Conservation (phyloP, 371 early-diverging fungal genomes). For the Rhizopus delemar region DNA sequence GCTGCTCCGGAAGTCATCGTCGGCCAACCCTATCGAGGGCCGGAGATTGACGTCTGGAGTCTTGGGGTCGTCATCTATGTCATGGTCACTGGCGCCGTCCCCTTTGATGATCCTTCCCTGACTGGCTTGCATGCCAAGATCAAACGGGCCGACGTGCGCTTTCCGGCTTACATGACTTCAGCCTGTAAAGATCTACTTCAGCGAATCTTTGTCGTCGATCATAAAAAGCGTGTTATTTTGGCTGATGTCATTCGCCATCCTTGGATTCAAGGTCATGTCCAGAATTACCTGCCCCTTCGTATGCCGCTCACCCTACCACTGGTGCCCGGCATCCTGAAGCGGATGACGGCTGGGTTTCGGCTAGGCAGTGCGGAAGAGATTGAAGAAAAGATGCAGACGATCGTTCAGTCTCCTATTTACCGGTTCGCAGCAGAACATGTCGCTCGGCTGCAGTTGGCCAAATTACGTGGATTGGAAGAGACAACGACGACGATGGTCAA, state of each 20-base stretch:
- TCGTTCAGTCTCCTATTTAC: conserved; percentile 41
- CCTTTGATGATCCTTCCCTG: conserved; percentile 94
- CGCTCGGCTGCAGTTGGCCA: conserved; percentile 6
- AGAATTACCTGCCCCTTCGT: conserved; percentile 65
- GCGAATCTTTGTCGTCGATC: conserved; percentile 73
- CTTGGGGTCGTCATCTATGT: conserved; percentile 95
- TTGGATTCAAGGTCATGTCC: conserved; percentile 77
- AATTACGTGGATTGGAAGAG: conserved; percentile 47
- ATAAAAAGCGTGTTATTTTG: conserved; percentile 69
- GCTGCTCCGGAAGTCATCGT: conserved; percentile 94
- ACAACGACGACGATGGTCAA: conserved; percentile 26
- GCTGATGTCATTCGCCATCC: conserved; percentile 71
- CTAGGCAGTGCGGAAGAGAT: conserved; percentile 76
- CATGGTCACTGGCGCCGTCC: conserved; percentile 91
- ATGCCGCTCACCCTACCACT: conserved; percentile 66
- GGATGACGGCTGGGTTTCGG: conserved; percentile 79
- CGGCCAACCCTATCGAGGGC: conserved; percentile 87
- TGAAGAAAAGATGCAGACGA: conserved; percentile 49
- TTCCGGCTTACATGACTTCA: conserved; percentile 77
- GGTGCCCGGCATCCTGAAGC: conserved; percentile 63
- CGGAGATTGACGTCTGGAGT: conserved; percentile 96
- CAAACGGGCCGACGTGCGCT: conserved; percentile 76
- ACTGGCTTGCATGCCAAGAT: conserved; percentile 89
- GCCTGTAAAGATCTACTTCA: conserved; percentile 77
- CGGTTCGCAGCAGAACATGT: conserved; percentile 25